These are phyloP conservation scores for Exophiala spinifera DNA, from an alignment of 2,329 filamentous ascomycete species.

Conservation along the genomic window DNA sequence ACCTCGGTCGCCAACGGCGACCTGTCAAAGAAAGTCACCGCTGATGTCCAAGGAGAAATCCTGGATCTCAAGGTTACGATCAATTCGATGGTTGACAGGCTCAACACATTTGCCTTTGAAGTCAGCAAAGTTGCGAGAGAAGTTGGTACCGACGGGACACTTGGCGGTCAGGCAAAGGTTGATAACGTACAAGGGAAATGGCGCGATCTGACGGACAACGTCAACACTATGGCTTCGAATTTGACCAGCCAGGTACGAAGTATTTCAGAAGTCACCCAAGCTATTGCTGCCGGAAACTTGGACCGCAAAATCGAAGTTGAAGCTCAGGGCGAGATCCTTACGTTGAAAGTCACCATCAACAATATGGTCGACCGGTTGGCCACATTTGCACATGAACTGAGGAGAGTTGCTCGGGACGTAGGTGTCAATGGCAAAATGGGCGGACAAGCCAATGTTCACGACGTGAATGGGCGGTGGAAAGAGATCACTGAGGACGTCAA, in stretches of 20 bases:
- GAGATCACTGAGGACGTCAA: slow-evolving; percentile 97
- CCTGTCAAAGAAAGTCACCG: slow-evolving; percentile 91
- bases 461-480: slow-evolving; percentile 92
- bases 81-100: slow-evolving; percentile 64
- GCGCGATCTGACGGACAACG: slow-evolving; percentile 65
- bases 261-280: slow-evolving; percentile 91
- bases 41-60: slow-evolving; percentile 92
- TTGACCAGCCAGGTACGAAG: slow-evolving; percentile 70
- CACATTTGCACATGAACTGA: slow-evolving; percentile 93
- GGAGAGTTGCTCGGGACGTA: slow-evolving; percentile 92
- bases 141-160: slow-evolving; percentile 61
- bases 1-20: slow-evolving; percentile 93
- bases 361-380: slow-evolving; percentile 97
- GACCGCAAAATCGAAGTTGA: slow-evolving; percentile 94
- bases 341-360: slow-evolving; percentile 94
- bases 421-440: slow-evolving; percentile 98
- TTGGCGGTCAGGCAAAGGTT: slow-evolving; percentile 63
- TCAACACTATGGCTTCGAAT: slow-evolving; percentile 66
- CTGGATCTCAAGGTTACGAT: slow-evolving; percentile 89
- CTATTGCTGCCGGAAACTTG: slow-evolving; percentile 93
- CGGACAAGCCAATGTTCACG: slow-evolving; percentile 90
- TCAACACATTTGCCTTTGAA: slow-evolving; percentile 63
- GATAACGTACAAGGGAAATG: slow-evolving; percentile 65
- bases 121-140: slow-evolving; percentile 65
- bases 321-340: slow-evolving; percentile 89